Evolutionary conservation across 2,329 filamentous ascomycete species (phyloP), one percentile per base, ranked within the genome.

Genomic region (Neofusicoccum cordaticola): DNA sequence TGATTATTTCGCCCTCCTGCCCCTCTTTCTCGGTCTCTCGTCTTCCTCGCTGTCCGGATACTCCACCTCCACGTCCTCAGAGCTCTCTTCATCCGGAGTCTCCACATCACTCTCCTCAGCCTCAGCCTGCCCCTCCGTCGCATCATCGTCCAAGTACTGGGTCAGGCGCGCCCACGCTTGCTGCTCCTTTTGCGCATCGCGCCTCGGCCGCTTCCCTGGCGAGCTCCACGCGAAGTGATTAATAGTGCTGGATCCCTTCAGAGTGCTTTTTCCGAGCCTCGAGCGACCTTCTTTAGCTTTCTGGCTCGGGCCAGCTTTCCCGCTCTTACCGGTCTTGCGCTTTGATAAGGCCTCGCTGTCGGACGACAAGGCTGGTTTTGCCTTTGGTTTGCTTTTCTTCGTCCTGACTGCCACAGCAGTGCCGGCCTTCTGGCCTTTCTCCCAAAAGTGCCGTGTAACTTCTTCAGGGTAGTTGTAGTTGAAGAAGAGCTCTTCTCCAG

Each of bases 401-500:
- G 37, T 61, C 57, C 66, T 67, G 34, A 63, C 61, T 2, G 66
- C 57, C 13, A 60, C 52, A 4, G 61, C 56, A 22, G 27, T 37
- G 42, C 56, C 56, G 11, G 42, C 9, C 41, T 42, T 22, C 42
- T 47, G 27, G 11, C 56, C 31, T 27, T 47, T 64, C 51, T 64
- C 42, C 51, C 51, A 58, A 37, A 63, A 63, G 44, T 53, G 13
- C 37, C 56, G 53, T 13, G 61, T 63, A 45, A 62, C 35, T 31
- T 63, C 41, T 2, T 42, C 22, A 19, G 61, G 50, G 11, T 52
- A 56, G 31, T 60, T 90, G 70, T 96, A 95, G 72, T 94, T 86
- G 75, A 94, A 96, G 72, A 92, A 90, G 0, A 96, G 79, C 75
- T 95, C 91, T 66, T 92, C 88, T 27, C 91, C 91, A 3, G 85